Evolutionary conservation across 352 stramenopile genomes (phyloP), one percentile per base, ranked within the genome.

Genomic region (Pythium guiyangense): DNA sequence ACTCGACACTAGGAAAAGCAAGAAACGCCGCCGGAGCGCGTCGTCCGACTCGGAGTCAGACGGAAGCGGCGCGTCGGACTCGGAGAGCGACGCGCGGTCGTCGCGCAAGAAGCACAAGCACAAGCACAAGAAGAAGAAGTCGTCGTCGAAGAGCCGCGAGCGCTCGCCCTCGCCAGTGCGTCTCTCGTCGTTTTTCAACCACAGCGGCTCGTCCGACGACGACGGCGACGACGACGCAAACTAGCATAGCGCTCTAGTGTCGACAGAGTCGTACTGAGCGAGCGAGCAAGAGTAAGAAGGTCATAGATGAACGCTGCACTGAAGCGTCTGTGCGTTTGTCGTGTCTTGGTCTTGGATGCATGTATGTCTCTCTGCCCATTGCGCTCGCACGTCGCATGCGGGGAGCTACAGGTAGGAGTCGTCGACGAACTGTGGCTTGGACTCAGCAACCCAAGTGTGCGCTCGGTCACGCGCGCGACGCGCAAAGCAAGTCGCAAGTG

Each of bases 101-200:
- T 71, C 65, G 34, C 56, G 65, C 39, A 82, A 54, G 47, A 81
- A 74, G 47, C 63, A 73, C 37, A 65, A 75, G 63, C 67, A 74
- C 34, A 70, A 72, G 40, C 49, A 63, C 57, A 78, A 84, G 60
- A 74, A 73, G 55, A 78, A 79, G 57, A 79, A 90, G 56, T 84
- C 82, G 54, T 85, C 88, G 52, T 73, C 60, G 54, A 79, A 72
- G 22, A 47, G 54, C 34, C 60, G 60, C 27, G 70, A 80, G 44
- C 64, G 52, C 37, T 91, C 71, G 37, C 66, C 71, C 31, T 91
- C 80, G 45, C 77, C 84, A 31, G 68, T 92, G 62, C 78, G 86
- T 29, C 75, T 98, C 25, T 97, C 86, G 10, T 92, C 88, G n/a
- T 98, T 98, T 64, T 91, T 98, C 56, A 75, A 91, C 40, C 70